These are phyloP conservation scores for Persicaria tinctoria DNA, from an alignment of 148 eudicot genomes.

Conservation along the genomic window DNA sequence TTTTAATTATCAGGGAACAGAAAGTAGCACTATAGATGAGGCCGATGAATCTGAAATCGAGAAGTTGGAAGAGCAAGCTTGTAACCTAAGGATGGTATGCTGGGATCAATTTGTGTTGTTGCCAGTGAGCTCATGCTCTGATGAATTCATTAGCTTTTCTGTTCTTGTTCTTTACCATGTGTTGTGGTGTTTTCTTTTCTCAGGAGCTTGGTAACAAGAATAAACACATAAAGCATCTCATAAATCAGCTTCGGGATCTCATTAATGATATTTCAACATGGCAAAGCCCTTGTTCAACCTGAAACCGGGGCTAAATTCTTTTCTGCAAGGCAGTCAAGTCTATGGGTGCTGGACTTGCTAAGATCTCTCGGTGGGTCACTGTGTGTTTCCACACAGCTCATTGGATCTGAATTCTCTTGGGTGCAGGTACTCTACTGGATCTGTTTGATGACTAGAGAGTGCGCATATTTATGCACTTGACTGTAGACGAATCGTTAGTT, in stretches of 20 bases:
- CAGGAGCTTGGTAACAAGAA: slow-evolving; percentile 75
- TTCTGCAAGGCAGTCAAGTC: background rate
- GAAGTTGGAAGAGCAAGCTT: slow-evolving; percentile 58
- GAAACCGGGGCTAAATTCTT: slow-evolving; percentile 11
- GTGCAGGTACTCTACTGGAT: background rate
- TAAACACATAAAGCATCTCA: slow-evolving; percentile 58
- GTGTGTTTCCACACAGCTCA: background rate
- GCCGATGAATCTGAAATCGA: slow-evolving; percentile 51
- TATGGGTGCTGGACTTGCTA: background rate
- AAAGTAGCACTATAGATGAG: slow-evolving; percentile 28
- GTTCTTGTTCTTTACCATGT: background rate
- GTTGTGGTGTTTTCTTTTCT: background rate
- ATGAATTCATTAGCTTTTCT: background rate
- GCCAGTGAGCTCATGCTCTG: background rate
- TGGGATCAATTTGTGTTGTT: background rate
- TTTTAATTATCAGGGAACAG: slow-evolving; percentile 24
- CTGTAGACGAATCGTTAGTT: no score
- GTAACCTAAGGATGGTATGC: slow-evolving; percentile 52
- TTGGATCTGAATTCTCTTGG: background rate
- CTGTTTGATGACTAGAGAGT: background rate
- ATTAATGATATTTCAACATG: slow-evolving; percentile 69
- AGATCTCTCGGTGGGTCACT: background rate
- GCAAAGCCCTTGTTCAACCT: slow-evolving; percentile 71
- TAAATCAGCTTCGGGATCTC: slow-evolving; percentile 73
- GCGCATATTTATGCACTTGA: no score